A percentile compares a stretch with the other conserved stretches of the same genome.
Conservation (phyloP, 176 grass and related monocot genomes). For the Elymus sibiricus region DNA sequence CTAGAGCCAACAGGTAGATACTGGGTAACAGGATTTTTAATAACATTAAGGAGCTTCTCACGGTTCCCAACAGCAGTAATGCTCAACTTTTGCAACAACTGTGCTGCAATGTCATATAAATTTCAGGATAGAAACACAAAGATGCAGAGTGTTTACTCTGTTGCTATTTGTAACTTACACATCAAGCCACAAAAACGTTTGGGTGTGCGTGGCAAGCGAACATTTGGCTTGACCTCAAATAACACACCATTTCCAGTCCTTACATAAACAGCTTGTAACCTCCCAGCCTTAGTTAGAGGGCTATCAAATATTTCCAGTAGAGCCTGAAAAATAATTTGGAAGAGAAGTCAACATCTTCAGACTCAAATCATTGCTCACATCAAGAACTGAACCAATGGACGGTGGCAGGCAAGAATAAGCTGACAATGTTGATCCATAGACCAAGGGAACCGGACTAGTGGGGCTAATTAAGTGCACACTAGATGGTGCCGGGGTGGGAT, state of each 20-base stretch:
- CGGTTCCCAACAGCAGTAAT: constrained; percentile 82
- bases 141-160: neutral
- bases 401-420: too few species aligned
- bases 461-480: too few species aligned
- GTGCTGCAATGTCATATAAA: constrained; percentile 40
- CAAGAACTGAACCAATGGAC: too few species aligned
- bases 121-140: neutral
- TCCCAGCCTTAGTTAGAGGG: constrained; percentile 86
- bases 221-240: constrained; percentile 94
- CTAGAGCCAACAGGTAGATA: constrained; percentile 75
- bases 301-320: constrained; percentile 95
- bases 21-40: constrained; percentile 92
- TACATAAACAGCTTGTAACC: constrained; percentile 91
- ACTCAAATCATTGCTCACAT: too few species aligned
- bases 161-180: constrained; percentile 53
- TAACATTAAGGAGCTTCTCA: constrained; percentile 92
- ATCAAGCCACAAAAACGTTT: constrained; percentile 91
- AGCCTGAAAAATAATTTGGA: constrained; percentile 46
- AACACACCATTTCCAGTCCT: constrained; percentile 92
- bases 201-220: constrained; percentile 76
- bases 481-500: too few species aligned
- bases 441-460: too few species aligned
- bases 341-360: neutral
- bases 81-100: constrained; percentile 94
- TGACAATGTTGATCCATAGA: too few species aligned